These are phyloP conservation scores for Candolleomyces eurysporus DNA, from an alignment of 768 basidiomycete genomes.

Conservation along the genomic window DNA sequence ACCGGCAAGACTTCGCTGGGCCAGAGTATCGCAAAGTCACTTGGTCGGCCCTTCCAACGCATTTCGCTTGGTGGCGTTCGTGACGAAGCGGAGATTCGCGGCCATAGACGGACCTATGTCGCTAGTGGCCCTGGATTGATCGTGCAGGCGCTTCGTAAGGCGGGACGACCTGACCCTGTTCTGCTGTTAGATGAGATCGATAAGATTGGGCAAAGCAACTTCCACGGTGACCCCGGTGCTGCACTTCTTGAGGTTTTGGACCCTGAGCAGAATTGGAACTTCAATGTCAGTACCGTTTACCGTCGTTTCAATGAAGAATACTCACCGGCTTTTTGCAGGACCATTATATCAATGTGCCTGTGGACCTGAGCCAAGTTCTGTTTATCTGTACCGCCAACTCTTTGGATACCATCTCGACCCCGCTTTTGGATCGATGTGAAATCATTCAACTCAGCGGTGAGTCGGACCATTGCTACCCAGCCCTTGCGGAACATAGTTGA, in stretches of 20 bases:
- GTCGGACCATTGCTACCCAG: conserved; percentile 12
- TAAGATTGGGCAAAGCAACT: conserved; percentile 83
- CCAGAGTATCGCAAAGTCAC: conserved; percentile 79
- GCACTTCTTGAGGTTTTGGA: conserved; percentile 91
- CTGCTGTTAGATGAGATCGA: conserved; percentile 91
- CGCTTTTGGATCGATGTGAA: conserved; percentile 88
- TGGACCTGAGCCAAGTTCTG: conserved; percentile 84
- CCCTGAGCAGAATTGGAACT: conserved; percentile 87
- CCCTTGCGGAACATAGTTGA: not conserved
- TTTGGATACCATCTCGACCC: conserved; percentile 84
- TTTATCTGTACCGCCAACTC: conserved; percentile 94
- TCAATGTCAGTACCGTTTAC: conserved; percentile 50
- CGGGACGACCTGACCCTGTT: conserved; percentile 77
- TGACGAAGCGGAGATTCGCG: conserved; percentile 75
- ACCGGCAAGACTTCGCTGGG: conserved; percentile 92
- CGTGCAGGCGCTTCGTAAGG: conserved; percentile 83
- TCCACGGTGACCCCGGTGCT: conserved; percentile 90
- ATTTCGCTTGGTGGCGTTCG: conserved; percentile 91
- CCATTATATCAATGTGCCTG: conserved; percentile 87
- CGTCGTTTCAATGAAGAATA: not conserved
- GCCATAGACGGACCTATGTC: conserved; percentile 79
- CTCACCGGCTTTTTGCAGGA: conserved; percentile 45
- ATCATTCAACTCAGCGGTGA: conserved; percentile 75
- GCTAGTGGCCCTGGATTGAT: conserved; percentile 83
- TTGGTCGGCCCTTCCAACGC: conserved; percentile 85